Percentiles rank a stretch among this genome's conserved stretches.
Evolutionary conservation across 1,284 basidiomycete species (phyloP).

Genomic region (Pyrrhoderma lamaoense): DNA sequence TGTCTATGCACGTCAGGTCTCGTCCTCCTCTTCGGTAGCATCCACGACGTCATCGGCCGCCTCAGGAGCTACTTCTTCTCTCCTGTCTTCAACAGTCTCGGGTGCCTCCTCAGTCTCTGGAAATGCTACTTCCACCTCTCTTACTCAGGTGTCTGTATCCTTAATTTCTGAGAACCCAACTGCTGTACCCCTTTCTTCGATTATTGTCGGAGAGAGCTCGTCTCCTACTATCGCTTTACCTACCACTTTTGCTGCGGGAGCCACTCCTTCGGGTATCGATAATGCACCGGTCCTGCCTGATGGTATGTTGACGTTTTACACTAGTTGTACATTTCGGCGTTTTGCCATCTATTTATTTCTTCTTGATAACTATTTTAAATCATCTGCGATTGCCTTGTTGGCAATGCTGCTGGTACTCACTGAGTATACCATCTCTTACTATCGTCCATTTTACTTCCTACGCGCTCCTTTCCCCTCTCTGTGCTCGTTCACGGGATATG

Average conservation of each 20-base stretch:
- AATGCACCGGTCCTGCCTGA: conserved; percentile 32
- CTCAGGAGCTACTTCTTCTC: conserved; percentile 9
- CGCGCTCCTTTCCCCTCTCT: too few relatives aligned
- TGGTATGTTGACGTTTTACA: conserved; percentile 19
- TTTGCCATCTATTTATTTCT: too few relatives aligned
- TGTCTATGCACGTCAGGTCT: conserved; percentile 26
- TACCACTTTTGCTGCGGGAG: conserved; percentile 27
- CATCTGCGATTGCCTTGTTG: too few relatives aligned
- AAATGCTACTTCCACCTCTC: conserved; percentile 29
- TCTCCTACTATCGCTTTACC: conserved; percentile 34
- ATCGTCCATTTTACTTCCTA: too few relatives aligned
- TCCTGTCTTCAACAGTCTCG: conserved; percentile 14
- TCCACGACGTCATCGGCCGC: conserved; percentile 1
- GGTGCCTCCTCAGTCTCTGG: conserved; percentile 18
- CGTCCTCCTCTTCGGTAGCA: conserved; percentile 6
- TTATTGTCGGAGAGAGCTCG: conserved; percentile 35
- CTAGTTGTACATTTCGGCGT: too few relatives aligned
- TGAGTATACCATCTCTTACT: too few relatives aligned
- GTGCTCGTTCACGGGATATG: too few relatives aligned
- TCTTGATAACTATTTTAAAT: too few relatives aligned
- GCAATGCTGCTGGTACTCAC: too few relatives aligned
- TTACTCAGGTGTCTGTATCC: conserved; percentile 29
- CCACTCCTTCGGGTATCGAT: conserved; percentile 28
- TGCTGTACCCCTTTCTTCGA: conserved; percentile 44
- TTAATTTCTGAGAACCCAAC: conserved; percentile 52